Evolutionary conservation across 768 basidiomycete genomes (phyloP).

Genomic region (Saitozyma sp.): DNA sequence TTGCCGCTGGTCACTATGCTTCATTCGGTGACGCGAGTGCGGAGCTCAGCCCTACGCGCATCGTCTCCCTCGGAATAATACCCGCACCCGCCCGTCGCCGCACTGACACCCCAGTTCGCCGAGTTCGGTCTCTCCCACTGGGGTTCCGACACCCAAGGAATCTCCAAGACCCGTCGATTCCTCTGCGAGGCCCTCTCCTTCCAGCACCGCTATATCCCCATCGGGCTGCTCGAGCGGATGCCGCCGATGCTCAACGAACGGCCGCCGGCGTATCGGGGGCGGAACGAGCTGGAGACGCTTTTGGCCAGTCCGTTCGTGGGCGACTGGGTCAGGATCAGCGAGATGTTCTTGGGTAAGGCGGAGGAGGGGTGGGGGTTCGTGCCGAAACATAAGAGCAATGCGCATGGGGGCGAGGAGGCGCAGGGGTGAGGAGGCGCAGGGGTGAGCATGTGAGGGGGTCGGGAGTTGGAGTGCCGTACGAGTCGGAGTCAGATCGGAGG

Average conservation of each 20-base stretch:
- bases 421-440: constrained; percentile 35
- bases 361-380: constrained; percentile 81
- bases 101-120: constrained; percentile 63
- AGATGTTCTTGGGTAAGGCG: constrained; percentile 89
- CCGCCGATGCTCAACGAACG: constrained; percentile 87
- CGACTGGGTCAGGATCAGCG: constrained; percentile 66
- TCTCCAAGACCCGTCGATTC: constrained; percentile 88
- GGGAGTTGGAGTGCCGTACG: too few relatives aligned
- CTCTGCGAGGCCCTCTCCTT: constrained; percentile 94
- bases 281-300: constrained; percentile 66
- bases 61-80: too few relatives aligned
- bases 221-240: constrained; percentile 80
- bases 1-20: too few relatives aligned
- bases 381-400: constrained; percentile 92
- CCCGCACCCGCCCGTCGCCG: too few relatives aligned
- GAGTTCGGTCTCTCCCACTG: constrained; percentile 78
- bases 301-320: constrained; percentile 34
- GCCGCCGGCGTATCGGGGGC: constrained; percentile 79
- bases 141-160: constrained; percentile 60
- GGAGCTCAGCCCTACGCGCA: too few relatives aligned
- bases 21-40: too few relatives aligned
- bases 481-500: too few relatives aligned
- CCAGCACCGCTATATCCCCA: constrained; percentile 92
- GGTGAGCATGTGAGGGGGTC: background rate
- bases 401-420: constrained; percentile 52